phyloP scores from a whole-genome alignment of 106 monocot genomes.

The Dendrobium chrysotoxum region DNA sequence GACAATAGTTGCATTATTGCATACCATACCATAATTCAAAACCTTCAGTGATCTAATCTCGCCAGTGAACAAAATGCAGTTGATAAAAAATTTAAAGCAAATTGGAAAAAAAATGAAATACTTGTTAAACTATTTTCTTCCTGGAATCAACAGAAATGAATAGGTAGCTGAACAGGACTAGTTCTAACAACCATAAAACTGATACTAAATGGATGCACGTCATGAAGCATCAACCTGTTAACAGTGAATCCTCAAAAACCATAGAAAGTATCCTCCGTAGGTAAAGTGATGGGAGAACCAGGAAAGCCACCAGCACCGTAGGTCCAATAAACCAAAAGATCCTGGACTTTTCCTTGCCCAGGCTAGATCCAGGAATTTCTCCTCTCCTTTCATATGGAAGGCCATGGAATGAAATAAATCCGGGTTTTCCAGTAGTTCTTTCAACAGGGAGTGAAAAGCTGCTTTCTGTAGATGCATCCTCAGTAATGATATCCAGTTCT shows the following conservation, averaged over 20 bases:
- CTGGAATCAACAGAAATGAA: not conserved
- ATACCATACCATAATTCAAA: too few species aligned
- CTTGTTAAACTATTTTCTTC: not conserved
- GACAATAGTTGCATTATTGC: too few species aligned
- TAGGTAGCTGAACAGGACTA: not conserved
- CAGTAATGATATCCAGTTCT: conserved; percentile 4
- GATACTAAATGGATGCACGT: not conserved
- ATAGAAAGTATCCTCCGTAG: conserved; percentile 62
- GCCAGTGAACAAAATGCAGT: too few species aligned
- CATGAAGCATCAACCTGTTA: conserved; percentile 49
- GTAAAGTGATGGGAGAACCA: conserved; percentile 87
- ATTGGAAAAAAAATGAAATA: not conserved
- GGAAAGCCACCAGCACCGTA: conserved; percentile 68
- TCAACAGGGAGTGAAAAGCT: conserved; percentile 16
- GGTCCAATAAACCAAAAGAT: conserved; percentile 80
- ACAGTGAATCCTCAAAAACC: conserved; percentile 81
- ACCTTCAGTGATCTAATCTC: too few species aligned
- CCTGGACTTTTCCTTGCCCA: conserved; percentile 35
- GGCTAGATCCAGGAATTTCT: conserved; percentile 16
- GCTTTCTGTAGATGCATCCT: conserved; percentile 12
- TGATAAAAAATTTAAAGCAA: too few species aligned
- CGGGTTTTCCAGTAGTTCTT: conserved; percentile 51
- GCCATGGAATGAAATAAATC: conserved; percentile 62
- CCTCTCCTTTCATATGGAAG: conserved; percentile 24
- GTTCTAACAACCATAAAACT: not conserved